Evolutionary conservation across 2,329 filamentous ascomycete species (phyloP).

Genomic region (Alternaria conjuncta): DNA sequence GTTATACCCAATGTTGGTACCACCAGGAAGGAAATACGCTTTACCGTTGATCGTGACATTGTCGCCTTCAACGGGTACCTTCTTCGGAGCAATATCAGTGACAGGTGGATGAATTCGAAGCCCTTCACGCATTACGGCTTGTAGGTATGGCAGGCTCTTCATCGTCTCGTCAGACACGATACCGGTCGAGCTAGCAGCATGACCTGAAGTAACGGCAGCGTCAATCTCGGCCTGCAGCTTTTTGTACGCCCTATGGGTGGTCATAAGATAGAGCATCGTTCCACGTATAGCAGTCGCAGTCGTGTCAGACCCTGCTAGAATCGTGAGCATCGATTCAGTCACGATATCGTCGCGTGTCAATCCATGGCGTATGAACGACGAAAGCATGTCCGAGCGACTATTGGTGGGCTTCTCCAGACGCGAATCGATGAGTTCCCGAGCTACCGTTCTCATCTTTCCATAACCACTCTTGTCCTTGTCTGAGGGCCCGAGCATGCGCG

Average conservation of each 20-base stretch:
- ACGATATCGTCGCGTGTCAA: constrained; percentile 49
- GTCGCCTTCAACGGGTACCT: constrained; percentile 37
- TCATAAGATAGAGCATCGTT: constrained; percentile 59
- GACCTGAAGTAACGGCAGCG: constrained; percentile 35
- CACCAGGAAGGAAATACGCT: constrained; percentile 32
- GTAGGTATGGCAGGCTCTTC: constrained; percentile 50
- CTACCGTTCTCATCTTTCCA: constrained; percentile 30
- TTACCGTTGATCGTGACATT: constrained; percentile 25
- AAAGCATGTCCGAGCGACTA: constrained; percentile 60
- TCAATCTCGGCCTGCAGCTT: constrained; percentile 56
- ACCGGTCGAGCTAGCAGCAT: constrained; percentile 13
- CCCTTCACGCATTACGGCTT: constrained; percentile 55
- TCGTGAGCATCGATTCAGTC: constrained; percentile 52
- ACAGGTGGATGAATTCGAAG: constrained; percentile 50
- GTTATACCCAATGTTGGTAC: constrained; percentile 35
- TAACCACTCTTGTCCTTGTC: constrained; percentile 42
- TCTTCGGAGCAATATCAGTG: constrained; percentile 33
- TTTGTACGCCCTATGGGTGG: constrained; percentile 53
- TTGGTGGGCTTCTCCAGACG: constrained; percentile 46
- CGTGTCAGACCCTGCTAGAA: constrained; percentile 64
- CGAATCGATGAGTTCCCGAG: constrained; percentile 25
- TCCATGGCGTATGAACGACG: constrained; percentile 56
- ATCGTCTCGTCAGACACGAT: constrained; percentile 57
- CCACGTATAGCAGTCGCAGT: constrained; percentile 62
- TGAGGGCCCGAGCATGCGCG: constrained; percentile 27